A percentile compares a stretch with the other conserved stretches of the same genome.
Conservation (phyloP, 345 rosid species). For the Gossypium turneri region DNA sequence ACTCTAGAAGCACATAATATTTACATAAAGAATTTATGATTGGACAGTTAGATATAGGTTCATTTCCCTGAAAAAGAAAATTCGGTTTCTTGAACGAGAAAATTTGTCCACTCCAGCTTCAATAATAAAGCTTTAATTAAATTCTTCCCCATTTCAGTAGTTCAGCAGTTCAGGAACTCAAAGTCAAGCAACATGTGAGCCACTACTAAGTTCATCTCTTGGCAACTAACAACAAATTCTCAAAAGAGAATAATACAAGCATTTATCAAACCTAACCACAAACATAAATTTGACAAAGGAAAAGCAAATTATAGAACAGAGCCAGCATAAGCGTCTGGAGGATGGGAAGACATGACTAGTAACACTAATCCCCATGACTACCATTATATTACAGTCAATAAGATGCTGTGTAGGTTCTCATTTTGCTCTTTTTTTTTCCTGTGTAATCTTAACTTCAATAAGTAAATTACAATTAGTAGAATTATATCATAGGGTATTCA, state of each 20-base stretch:
- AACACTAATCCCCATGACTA: not conserved
- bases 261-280: not conserved
- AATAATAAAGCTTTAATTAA: not conserved
- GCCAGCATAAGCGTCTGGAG: not conserved
- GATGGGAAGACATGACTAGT: not conserved
- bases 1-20: not conserved
- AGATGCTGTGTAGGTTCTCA: not conserved
- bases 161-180: not conserved
- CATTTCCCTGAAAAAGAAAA: not conserved
- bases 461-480: not conserved
- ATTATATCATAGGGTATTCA: not conserved
- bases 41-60: not conserved
- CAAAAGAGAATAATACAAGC: not conserved
- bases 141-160: not conserved
- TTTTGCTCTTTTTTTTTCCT: not conserved
- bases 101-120: not conserved
- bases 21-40: not conserved
- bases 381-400: not conserved
- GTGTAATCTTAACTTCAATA: not conserved
- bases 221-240: not conserved
- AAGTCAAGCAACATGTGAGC: not conserved
- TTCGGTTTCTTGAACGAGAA: not conserved
- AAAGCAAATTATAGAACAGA: not conserved
- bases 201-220: not conserved
- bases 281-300: not conserved